Evolutionary conservation across 2,329 filamentous ascomycete genomes (phyloP).

Genomic region (Trichoderma gracile): DNA sequence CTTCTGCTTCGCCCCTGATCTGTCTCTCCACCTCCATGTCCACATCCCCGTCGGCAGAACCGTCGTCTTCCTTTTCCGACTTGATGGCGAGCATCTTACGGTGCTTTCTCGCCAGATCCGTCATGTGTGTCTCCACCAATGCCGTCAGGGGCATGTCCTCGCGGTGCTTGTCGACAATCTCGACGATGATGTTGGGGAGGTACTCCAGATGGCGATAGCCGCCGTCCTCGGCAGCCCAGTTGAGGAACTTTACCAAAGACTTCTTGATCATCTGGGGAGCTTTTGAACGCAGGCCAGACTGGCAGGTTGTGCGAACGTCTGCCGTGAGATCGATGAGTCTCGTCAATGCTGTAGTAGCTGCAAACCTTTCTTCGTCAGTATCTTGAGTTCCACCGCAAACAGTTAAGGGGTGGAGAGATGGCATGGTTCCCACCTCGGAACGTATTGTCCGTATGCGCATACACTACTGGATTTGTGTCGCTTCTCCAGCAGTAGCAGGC

Average conservation of each 20-base stretch:
- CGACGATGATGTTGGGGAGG: slow-evolving; percentile 44
- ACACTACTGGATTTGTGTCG: slow-evolving; percentile 41
- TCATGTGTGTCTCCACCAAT: slow-evolving; percentile 42
- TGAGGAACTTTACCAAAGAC: slow-evolving; percentile 40
- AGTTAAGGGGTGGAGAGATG: neutral
- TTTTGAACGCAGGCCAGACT: slow-evolving; percentile 39
- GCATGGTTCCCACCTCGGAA: slow-evolving; percentile 38
- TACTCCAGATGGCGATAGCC: slow-evolving; percentile 39
- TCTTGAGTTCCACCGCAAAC: no score
- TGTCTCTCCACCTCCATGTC: slow-evolving; percentile 32
- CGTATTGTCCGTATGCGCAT: slow-evolving; percentile 37
- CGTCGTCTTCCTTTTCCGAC: slow-evolving; percentile 23
- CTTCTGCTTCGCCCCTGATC: neutral
- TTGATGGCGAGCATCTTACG: slow-evolving; percentile 39
- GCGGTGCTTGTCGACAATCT: slow-evolving; percentile 39
- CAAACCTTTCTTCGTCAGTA: slow-evolving; percentile 25
- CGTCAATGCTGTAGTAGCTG: slow-evolving; percentile 44
- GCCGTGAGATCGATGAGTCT: slow-evolving; percentile 45
- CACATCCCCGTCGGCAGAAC: neutral
- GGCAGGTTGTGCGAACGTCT: slow-evolving; percentile 38
- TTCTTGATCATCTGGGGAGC: slow-evolving; percentile 39
- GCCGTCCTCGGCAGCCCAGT: slow-evolving; percentile 47
- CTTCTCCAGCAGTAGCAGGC: slow-evolving; percentile 39
- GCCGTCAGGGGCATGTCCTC: slow-evolving; percentile 37
- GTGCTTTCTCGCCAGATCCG: slow-evolving; percentile 40